Conservation (phyloP, 2,329 filamentous ascomycete genomes). For the Penicillium sp. region DNA sequence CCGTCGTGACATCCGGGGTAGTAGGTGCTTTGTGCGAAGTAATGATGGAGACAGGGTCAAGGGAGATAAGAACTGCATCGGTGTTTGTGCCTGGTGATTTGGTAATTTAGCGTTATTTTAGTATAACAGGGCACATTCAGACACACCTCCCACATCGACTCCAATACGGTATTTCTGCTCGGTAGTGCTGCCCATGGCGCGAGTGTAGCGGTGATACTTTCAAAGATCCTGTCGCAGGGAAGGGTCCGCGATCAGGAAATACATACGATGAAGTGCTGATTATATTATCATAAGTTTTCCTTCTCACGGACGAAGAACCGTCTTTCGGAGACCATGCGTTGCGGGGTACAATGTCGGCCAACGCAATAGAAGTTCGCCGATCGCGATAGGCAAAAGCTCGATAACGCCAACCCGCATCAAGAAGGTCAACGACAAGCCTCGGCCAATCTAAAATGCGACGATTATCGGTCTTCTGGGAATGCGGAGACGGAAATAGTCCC, state of each 20-base stretch:
- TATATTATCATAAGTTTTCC: not conserved
- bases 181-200: not conserved
- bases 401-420: conserved; percentile 4
- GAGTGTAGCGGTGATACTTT: not conserved
- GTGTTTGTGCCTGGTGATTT: not conserved
- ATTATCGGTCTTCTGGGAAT: not conserved
- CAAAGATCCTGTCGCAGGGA: not conserved
- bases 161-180: not conserved
- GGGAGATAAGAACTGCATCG: not conserved
- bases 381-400: not conserved
- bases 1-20: not conserved
- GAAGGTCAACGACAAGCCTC: conserved; percentile 1
- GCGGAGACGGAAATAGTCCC: not conserved
- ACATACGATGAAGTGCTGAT: not conserved
- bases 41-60: not conserved
- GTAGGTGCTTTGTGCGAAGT: not conserved
- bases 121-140: not conserved
- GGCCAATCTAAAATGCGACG: conserved; percentile 1
- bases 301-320: not conserved
- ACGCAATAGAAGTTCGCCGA: not conserved
- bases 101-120: not conserved
- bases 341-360: not conserved
- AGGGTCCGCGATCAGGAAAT: not conserved
- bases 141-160: not conserved
- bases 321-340: not conserved